These are phyloP conservation scores for Penicillium sp. DNA, from an alignment of 2,329 filamentous ascomycete genomes.

Conservation along the genomic window DNA sequence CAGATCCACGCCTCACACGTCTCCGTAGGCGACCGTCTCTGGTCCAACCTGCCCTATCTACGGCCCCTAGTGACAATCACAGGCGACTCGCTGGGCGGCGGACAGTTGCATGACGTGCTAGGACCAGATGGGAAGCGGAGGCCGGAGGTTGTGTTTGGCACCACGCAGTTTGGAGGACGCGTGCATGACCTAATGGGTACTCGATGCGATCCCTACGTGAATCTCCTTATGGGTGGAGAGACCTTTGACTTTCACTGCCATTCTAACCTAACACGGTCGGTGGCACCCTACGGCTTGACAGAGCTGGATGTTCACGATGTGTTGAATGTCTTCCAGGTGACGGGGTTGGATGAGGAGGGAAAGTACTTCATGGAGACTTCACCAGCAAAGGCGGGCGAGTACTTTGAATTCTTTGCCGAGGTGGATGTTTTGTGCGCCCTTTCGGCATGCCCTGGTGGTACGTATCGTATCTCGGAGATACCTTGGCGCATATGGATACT, in stretches of 20 bases:
- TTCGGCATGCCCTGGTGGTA: conserved; percentile 71
- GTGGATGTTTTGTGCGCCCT: conserved; percentile 68
- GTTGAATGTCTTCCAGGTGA: conserved; percentile 83
- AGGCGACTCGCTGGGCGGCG: conserved; percentile 60
- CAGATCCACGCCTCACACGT: conserved; percentile 79
- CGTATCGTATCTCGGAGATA: conserved; percentile 7
- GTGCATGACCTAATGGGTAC: conserved; percentile 81
- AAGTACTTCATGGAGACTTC: conserved; percentile 70
- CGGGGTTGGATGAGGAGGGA: conserved; percentile 69
- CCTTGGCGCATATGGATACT: conserved; percentile 3
- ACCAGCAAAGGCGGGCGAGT: conserved; percentile 50
- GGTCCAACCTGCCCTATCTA: conserved; percentile 76
- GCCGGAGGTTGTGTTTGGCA: conserved; percentile 44
- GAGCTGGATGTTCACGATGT: conserved; percentile 83
- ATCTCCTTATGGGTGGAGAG: conserved; percentile 67
- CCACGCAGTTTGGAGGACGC: conserved; percentile 58
- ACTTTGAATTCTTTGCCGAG: conserved; percentile 78
- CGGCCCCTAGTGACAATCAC: conserved; percentile 72
- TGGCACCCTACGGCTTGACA: conserved; percentile 65
- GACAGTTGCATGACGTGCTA: conserved; percentile 38
- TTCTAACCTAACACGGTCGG: conserved; percentile 74
- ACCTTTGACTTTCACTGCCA: conserved; percentile 82
- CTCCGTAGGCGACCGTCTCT: conserved; percentile 69
- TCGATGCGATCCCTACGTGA: conserved; percentile 82
- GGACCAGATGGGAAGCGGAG: conserved; percentile 35